Conservation (phyloP, 2,329 filamentous ascomycete species). For the Emergomyces orientalis region DNA sequence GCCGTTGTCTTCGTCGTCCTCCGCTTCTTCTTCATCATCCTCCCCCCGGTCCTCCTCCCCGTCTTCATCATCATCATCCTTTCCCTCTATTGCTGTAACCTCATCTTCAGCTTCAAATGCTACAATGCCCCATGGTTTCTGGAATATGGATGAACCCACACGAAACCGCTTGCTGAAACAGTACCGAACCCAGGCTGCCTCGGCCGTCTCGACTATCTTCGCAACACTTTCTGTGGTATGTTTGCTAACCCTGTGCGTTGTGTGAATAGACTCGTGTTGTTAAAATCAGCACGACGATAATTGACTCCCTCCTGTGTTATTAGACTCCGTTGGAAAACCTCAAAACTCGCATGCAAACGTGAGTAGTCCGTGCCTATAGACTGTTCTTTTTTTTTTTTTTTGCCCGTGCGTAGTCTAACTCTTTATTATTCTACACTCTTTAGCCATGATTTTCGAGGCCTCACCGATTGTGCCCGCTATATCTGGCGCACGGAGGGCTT, state of each 20-base stretch:
- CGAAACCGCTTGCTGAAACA: conserved; percentile 37
- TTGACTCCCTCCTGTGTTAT: conserved; percentile 1
- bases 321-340: conserved; percentile 42
- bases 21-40: conserved; percentile 27
- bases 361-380: conserved; percentile 16
- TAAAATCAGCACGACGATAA: not conserved
- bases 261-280: conserved; percentile 8
- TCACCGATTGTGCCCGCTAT: conserved; percentile 36
- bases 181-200: conserved; percentile 40
- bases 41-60: conserved; percentile 19
- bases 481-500: conserved; percentile 40
- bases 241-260: conserved; percentile 14
- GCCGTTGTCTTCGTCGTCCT: conserved; percentile 22
- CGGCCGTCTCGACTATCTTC: conserved; percentile 36
- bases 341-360: conserved; percentile 44
- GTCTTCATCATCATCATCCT: conserved; percentile 19
- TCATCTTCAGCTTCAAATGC: not conserved
- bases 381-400: not conserved
- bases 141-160: conserved; percentile 32
- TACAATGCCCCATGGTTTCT: conserved; percentile 20
- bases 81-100: not conserved
- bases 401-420: not conserved
- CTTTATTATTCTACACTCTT: not conserved
- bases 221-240: conserved; percentile 39
- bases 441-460: conserved; percentile 39